phyloP scores from a whole-genome alignment of 192 early-diverging fungal species.

The Coemansia sp. region DNA sequence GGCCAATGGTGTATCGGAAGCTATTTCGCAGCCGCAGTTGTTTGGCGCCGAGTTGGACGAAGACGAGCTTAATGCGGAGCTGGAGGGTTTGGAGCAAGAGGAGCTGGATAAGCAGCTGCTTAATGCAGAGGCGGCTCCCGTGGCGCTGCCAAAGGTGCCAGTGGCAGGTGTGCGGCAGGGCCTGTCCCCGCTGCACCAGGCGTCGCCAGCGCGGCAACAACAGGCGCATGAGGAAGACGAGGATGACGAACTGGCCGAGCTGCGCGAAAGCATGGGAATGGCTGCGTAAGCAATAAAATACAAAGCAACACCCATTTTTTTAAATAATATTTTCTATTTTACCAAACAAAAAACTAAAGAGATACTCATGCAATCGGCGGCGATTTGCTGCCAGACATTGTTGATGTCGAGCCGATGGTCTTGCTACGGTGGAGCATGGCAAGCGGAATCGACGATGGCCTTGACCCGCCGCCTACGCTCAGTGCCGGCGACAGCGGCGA shows the following conservation, averaged over 20 bases:
- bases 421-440: conserved; percentile 51
- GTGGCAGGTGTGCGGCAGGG: background rate
- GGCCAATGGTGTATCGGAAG: conserved; percentile 91
- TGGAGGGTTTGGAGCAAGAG: conserved; percentile 93
- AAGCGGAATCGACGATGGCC: conserved; percentile 32
- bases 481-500: conserved; percentile 10
- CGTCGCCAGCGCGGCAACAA: conserved; percentile 4
- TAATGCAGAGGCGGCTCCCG: conserved; percentile 65
- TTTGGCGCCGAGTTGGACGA: conserved; percentile 93
- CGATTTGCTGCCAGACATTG: no score
- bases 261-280: conserved; percentile 50
- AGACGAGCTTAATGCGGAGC: conserved; percentile 86
- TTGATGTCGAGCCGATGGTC: conserved; percentile 15
- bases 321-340: no score
- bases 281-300: conserved; percentile 15
- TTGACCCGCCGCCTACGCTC: background rate
- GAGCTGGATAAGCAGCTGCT: conserved; percentile 85
- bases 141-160: conserved; percentile 65
- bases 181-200: conserved; percentile 4
- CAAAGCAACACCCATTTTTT: no score
- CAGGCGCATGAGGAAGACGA: conserved; percentile 21
- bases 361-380: no score
- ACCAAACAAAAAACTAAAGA: no score
- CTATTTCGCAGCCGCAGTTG: conserved; percentile 85
- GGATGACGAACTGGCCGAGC: conserved; percentile 51